Base-by-base conservation (phyloP, 352 stramenopile genomes). In the Halophytophthora batemanensis region DNA sequence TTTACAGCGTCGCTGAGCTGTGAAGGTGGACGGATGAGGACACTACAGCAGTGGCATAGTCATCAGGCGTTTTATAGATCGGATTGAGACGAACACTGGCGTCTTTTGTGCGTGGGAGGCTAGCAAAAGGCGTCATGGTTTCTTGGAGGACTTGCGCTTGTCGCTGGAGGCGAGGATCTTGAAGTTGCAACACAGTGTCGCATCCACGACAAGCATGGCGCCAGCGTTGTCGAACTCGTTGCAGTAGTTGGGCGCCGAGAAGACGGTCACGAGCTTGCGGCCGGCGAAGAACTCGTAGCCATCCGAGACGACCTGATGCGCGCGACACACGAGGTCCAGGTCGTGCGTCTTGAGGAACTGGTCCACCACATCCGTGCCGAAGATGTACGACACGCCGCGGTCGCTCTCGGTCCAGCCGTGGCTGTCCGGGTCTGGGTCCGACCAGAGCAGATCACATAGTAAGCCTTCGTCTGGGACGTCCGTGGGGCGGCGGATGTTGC, bases 151-250 rank as follows among this genome's bases (percentile, higher is more conserved):
- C 37, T 82, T 86, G 47, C 82, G 81, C 48, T 88, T 90, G 57
- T 90, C 79, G 56, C 55, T 70, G 29, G 79, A 93, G 38, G 71
- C 82, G 19, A 93, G 67, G 40, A 94, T 77, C 66, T 93, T 93
- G 63, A 95, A 95, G 25, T 63, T 87, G 59, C 82, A 93, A 21
- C 59, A 66, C 47, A 95, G 74, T 22, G 46, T 72, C 49, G 88
- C 77, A 64, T 90, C 80, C 6, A 93, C 80, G 25, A 79, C 71
- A 13, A 95, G 61, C 63, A 95, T 94, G 0, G 79, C 81, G 23
- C 96, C 97, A n/a, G 97, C 96, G 65, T 99, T 99, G 71, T 99
- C 97, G 68, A 99, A 99, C 79, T 99, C 97, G 51, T 98, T 98
- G 74, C 98, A 99, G 71, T 99, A 99, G 74, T 99, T 99, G 12